A percentile compares a stretch with the other conserved stretches of the same genome.
phyloP scores from a whole-genome alignment of 164 flowering plant genomes.

The Hamamelis virginiana region DNA sequence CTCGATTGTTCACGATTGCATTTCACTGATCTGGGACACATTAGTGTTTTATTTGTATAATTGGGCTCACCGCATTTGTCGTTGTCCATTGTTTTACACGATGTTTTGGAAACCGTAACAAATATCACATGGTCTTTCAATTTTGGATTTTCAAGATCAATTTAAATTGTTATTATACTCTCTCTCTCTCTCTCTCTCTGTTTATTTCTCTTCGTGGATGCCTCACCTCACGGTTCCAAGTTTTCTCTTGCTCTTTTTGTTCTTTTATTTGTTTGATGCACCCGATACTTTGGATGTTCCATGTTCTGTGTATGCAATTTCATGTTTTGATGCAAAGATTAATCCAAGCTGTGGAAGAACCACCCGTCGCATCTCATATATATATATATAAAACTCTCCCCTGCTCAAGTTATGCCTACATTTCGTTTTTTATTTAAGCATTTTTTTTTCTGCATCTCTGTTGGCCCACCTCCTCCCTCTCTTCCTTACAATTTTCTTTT shows the following conservation, averaged over 20 bases:
- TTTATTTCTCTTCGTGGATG: not conserved
- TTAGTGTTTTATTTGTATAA: not conserved
- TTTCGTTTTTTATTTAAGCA: too few relatives aligned
- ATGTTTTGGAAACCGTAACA: slow-evolving; percentile 6
- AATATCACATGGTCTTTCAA: not conserved
- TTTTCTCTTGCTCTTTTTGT: not conserved
- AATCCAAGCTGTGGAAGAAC: not conserved
- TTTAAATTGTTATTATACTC: not conserved
- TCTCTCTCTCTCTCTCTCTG: not conserved
- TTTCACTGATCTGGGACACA: not conserved
- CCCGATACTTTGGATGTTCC: not conserved
- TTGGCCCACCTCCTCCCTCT: too few relatives aligned
- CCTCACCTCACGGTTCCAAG: not conserved
- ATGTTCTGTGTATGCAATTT: not conserved
- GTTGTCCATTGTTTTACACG: slow-evolving; percentile 4
- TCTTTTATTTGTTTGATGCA: not conserved
- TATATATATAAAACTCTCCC: too few relatives aligned
- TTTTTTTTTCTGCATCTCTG: too few relatives aligned
- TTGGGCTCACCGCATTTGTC: not conserved
- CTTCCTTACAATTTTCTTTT: too few relatives aligned
- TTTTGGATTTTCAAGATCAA: slow-evolving; percentile 7
- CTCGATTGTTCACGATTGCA: not conserved
- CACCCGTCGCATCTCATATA: too few relatives aligned
- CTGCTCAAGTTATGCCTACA: too few relatives aligned
- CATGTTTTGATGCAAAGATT: not conserved